Conservation (phyloP, 1,139 yeast genomes). For the Trichomonascaceae sp. region DNA sequence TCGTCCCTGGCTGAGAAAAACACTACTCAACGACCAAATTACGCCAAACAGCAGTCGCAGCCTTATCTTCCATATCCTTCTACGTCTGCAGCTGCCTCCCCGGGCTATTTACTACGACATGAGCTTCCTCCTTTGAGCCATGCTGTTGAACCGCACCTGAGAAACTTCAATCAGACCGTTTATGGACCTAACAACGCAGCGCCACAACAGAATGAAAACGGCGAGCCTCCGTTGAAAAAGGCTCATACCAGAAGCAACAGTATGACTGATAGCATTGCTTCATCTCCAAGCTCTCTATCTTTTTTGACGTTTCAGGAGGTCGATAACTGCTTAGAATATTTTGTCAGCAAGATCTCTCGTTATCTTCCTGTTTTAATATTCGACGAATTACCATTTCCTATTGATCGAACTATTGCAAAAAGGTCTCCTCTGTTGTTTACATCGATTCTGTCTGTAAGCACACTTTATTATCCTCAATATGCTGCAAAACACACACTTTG, state of each 20-base stretch:
- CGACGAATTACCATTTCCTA: conserved; percentile 19
- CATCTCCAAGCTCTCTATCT: conserved; percentile 9
- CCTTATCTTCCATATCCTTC: background rate
- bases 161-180: background rate
- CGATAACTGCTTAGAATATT: conserved; percentile 17
- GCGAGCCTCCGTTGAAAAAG: background rate
- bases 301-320: conserved; percentile 14
- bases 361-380: conserved; percentile 23
- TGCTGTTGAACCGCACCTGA: background rate
- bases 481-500: conserved; percentile 16
- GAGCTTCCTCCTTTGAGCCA: conserved; percentile 3
- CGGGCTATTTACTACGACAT: background rate
- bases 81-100: background rate
- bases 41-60: background rate
- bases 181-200: background rate
- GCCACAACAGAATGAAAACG: background rate
- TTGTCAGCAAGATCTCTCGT: conserved; percentile 18
- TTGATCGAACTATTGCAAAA: conserved; percentile 14
- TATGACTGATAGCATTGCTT: conserved; percentile 8
- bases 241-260: background rate
- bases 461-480: conserved; percentile 20
- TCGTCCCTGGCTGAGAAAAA: background rate
- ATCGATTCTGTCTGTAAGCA: conserved; percentile 21
- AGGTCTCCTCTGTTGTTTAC: conserved; percentile 21
- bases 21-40: background rate